Conservation (phyloP, 495 filamentous ascomycete species). For the Aspergillus diversus region DNA sequence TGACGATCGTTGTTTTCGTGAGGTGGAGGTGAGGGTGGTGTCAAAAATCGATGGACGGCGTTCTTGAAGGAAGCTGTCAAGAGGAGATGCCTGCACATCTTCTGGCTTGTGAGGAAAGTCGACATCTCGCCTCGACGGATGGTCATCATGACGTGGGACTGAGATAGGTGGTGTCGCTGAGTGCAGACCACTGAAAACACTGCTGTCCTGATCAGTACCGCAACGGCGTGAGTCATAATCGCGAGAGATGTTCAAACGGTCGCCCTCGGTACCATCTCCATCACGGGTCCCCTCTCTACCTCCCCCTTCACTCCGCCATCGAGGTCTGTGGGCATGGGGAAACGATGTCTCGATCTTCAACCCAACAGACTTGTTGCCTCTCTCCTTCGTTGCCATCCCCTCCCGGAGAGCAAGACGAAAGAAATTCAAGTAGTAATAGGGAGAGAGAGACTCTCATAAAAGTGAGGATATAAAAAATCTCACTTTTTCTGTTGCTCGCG, state of each 20-base stretch:
- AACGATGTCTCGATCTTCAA: slow-evolving; percentile 52
- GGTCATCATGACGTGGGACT: slow-evolving; percentile 47
- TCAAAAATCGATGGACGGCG: slow-evolving; percentile 50
- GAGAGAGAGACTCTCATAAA: slow-evolving; percentile 23
- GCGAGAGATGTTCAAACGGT: slow-evolving; percentile 46
- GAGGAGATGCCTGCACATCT: slow-evolving; percentile 42
- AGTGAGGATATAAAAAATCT: slow-evolving; percentile 2
- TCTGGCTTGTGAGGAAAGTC: slow-evolving; percentile 48
- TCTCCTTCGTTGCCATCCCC: slow-evolving; percentile 49
- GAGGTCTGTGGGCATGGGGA: slow-evolving; percentile 26
- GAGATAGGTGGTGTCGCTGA: slow-evolving; percentile 52
- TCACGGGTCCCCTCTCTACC: slow-evolving; percentile 31
- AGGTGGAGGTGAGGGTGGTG: slow-evolving; percentile 43
- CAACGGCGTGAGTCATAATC: slow-evolving; percentile 44
- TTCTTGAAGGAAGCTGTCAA: slow-evolving; percentile 48
- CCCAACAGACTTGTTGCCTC: slow-evolving; percentile 37
- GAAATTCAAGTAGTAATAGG: neutral
- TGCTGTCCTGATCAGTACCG: slow-evolving; percentile 53
- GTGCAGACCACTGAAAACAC: slow-evolving; percentile 49
- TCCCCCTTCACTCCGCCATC: slow-evolving; percentile 34
- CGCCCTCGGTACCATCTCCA: slow-evolving; percentile 51
- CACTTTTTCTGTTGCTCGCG: neutral
- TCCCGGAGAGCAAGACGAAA: slow-evolving; percentile 26
- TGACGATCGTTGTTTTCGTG: slow-evolving; percentile 38
- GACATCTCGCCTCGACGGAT: slow-evolving; percentile 25